Evolutionary conservation across 2,329 filamentous ascomycete species (phyloP).

Genomic region (Fusarium circinatum): DNA sequence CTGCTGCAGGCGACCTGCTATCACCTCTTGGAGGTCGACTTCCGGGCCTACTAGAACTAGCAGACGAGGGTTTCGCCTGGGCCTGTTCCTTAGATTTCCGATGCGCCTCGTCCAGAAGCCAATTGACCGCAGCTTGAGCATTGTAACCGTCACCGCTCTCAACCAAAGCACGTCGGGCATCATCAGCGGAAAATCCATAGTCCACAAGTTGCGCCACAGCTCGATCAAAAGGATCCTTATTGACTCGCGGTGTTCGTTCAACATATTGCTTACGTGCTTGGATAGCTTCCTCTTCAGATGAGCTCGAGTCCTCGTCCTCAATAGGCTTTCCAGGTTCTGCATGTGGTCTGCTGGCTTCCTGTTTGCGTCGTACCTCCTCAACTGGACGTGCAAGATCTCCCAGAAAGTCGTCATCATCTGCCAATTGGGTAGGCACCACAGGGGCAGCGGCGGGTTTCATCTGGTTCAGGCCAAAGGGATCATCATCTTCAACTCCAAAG

Average conservation of each 20-base stretch:
- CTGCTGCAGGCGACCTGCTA: constrained; percentile 63
- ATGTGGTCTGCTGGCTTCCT: constrained; percentile 52
- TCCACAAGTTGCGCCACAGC: constrained; percentile 90
- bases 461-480: constrained; percentile 84
- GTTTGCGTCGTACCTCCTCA: constrained; percentile 67
- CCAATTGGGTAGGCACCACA: constrained; percentile 41
- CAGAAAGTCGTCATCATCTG: constrained; percentile 72
- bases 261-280: constrained; percentile 33
- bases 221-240: constrained; percentile 68
- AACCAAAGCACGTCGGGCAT: constrained; percentile 81
- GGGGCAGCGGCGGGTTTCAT: constrained; percentile 58
- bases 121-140: constrained; percentile 87
- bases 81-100: constrained; percentile 80
- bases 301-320: constrained; percentile 60
- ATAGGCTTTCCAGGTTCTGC: constrained; percentile 67
- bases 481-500: constrained; percentile 77
- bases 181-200: constrained; percentile 91
- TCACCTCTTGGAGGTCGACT: constrained; percentile 52
- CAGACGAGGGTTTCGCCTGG: constrained; percentile 60
- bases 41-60: constrained; percentile 46
- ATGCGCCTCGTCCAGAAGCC: constrained; percentile 92
- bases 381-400: constrained; percentile 73
- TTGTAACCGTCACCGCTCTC: constrained; percentile 83
- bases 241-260: constrained; percentile 39
- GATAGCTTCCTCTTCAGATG: constrained; percentile 54